Conservation (phyloP, 2,329 filamentous ascomycete species). For the Aspergillus sergii region DNA sequence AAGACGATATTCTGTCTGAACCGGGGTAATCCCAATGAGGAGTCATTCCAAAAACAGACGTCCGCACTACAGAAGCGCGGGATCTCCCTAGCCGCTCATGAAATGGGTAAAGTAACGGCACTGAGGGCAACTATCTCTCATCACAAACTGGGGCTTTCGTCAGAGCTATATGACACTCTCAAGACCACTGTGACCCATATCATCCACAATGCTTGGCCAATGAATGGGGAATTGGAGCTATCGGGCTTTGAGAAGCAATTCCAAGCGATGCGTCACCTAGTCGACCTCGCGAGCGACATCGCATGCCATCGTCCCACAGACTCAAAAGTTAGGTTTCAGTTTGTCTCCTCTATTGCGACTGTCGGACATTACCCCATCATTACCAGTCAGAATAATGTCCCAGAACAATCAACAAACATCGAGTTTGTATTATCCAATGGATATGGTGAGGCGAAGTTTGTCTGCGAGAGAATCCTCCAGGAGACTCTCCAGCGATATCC, state of each 20-base stretch:
- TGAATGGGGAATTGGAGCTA: conserved; percentile 5
- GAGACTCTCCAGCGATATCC: conserved; percentile 49
- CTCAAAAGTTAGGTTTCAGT: conserved; percentile 37
- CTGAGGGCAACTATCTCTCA: conserved; percentile 53
- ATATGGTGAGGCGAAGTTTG: conserved; percentile 57
- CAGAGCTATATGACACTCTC: conserved; percentile 42
- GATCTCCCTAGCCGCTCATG: conserved; percentile 21
- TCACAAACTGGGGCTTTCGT: conserved; percentile 51
- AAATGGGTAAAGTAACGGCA: conserved; percentile 47
- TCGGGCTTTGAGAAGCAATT: conserved; percentile 28
- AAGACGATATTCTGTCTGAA: conserved; percentile 52
- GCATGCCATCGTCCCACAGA: conserved; percentile 15
- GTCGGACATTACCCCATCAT: conserved; percentile 38
- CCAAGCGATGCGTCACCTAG: conserved; percentile 53
- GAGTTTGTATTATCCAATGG: conserved; percentile 48
- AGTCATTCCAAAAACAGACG: conserved; percentile 37
- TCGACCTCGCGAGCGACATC: conserved; percentile 46
- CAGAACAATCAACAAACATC: conserved; percentile 47
- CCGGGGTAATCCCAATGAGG: conserved; percentile 31
- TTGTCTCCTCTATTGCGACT: conserved; percentile 47
- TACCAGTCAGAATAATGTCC: conserved; percentile 37
- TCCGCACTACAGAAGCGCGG: conserved; percentile 32
- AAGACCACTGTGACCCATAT: conserved; percentile 51
- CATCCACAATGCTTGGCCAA: conserved; percentile 24
- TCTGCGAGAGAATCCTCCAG: conserved; percentile 55